Evolutionary conservation across 306 rosid genomes (phyloP).

Genomic region (Casuarina glauca): DNA sequence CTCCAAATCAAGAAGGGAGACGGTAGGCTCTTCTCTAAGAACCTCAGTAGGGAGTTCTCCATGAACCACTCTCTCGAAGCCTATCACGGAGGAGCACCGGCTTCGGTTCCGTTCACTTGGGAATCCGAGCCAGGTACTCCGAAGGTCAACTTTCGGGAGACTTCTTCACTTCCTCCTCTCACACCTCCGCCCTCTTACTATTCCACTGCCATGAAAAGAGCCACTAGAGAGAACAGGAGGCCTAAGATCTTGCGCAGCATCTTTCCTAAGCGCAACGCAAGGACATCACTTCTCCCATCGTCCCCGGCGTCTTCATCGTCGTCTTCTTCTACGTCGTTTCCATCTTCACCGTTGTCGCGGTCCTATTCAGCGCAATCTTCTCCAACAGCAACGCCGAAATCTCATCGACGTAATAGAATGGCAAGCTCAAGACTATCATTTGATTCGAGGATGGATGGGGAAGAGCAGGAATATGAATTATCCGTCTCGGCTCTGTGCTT

Average conservation of each 20-base stretch:
- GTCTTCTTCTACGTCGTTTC: slow-evolving; percentile 37
- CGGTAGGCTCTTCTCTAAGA: slow-evolving; percentile 20
- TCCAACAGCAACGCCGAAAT: slow-evolving; percentile 21
- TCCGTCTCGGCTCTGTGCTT: slow-evolving; percentile 27
- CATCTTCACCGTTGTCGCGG: slow-evolving; percentile 17
- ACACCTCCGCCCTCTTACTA: slow-evolving; percentile 44
- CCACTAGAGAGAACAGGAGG: slow-evolving; percentile 27
- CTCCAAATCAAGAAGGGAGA: not conserved
- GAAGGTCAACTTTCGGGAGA: not conserved
- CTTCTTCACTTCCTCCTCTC: not conserved
- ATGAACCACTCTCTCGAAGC: slow-evolving; percentile 12
- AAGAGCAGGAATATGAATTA: slow-evolving; percentile 32
- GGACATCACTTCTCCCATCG: slow-evolving; percentile 10
- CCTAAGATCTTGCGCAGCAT: slow-evolving; percentile 33
- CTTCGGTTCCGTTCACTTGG: slow-evolving; percentile 42
- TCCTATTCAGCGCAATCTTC: slow-evolving; percentile 45
- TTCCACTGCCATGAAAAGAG: slow-evolving; percentile 30
- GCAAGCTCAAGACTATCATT: slow-evolving; percentile 10
- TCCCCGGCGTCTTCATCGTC: slow-evolving; percentile 12
- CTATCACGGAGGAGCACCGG: slow-evolving; percentile 33
- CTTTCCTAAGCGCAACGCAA: slow-evolving; percentile 39
- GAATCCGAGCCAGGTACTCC: slow-evolving; percentile 32
- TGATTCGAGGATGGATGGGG: slow-evolving; percentile 21
- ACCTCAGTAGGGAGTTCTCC: not conserved
- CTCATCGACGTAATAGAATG: not conserved